Evolutionary conservation across 169 alveolate genomes (phyloP), one percentile per base, ranked within the genome.

Genomic region (Plasmodium vivax): DNA sequence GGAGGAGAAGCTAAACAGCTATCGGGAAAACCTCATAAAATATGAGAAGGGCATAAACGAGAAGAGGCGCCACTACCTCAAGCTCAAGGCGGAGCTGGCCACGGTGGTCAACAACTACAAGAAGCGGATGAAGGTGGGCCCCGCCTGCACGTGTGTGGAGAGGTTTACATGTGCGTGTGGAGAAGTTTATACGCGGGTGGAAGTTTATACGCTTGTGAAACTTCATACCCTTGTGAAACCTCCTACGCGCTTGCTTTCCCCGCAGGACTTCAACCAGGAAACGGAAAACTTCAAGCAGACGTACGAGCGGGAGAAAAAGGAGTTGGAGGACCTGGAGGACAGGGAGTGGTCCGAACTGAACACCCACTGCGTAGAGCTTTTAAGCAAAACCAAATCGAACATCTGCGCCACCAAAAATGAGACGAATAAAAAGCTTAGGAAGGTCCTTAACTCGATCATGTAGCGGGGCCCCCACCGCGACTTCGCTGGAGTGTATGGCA

Each of bases 331-430:
- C n/a, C 80, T 85, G 72, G 93, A 85, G 81, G 85, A 85, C 30
- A 85, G 58, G 32, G 93, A 85, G 45, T 85, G 93, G 93, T 74
- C 80, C 41, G 93, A 85, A 38, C 45, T 85, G n/a, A 85, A 85
- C 68, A 36, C 23, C 7, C 93, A 85, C 45, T 85, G 81, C 23
- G 72, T 85, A 38, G 93, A 85, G 62, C 56, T 75, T 75, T 54
- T 85, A 85, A 85, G 32, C 32, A 85, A 85, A 41, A 85, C 85
- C 7, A 85, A 85, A 77, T 51, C 85, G 19, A 75, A 75, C 47
- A 85, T 85, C 43, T 75, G 56, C 7, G 93, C 85, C 45, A 75
- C 62, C 7, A 85, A 85, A 85, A 84, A 85, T n/a, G 87, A 85
- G 75, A 85, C 93, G 5, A 75, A 54, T 34, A 83, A 85, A 85